These are phyloP conservation scores for Rhizophagus clarus DNA, from an alignment of 192 early-diverging fungal species.

Conservation along the genomic window DNA sequence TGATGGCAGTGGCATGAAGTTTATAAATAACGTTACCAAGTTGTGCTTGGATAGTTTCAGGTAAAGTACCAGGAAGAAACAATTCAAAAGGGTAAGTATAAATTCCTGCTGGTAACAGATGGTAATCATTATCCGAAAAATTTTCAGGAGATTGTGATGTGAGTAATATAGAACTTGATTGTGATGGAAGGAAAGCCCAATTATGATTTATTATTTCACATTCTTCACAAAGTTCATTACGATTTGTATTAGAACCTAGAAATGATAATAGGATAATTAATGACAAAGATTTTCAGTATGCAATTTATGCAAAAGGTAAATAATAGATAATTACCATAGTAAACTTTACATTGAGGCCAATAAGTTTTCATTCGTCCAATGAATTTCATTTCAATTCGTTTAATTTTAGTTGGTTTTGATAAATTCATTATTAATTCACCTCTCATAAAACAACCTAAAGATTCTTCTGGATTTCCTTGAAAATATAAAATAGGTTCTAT, in stretches of 20 bases:
- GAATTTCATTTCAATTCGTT: conserved; percentile 50
- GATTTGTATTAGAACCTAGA: background rate
- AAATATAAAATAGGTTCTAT: conserved; percentile 12
- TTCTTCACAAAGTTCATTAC: background rate
- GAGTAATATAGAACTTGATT: no score
- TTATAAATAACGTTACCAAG: conserved; percentile 39
- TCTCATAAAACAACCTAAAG: conserved; percentile 49
- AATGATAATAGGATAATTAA: background rate
- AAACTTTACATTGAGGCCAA: conserved; percentile 47
- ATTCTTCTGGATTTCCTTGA: conserved; percentile 43
- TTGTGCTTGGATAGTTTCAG: conserved; percentile 36
- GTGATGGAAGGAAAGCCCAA: background rate
- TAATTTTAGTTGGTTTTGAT: conserved; percentile 51
- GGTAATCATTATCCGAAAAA: conserved; percentile 32
- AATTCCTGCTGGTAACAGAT: conserved; percentile 31
- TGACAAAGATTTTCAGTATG: no score
- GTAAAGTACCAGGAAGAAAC: conserved; percentile 39
- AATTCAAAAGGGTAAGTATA: conserved; percentile 41
- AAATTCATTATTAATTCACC: conserved; percentile 55
- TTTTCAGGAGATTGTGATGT: background rate
- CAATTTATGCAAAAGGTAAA: no score
- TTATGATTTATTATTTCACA: background rate
- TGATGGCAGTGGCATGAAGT: conserved; percentile 31
- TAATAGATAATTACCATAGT: conserved; percentile 35
- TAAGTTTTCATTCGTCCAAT: conserved; percentile 51